A percentile compares a stretch with the other conserved stretches of the same genome.
Conservation (phyloP, 805 yeast genomes). For the Dipodascus albidus region DNA sequence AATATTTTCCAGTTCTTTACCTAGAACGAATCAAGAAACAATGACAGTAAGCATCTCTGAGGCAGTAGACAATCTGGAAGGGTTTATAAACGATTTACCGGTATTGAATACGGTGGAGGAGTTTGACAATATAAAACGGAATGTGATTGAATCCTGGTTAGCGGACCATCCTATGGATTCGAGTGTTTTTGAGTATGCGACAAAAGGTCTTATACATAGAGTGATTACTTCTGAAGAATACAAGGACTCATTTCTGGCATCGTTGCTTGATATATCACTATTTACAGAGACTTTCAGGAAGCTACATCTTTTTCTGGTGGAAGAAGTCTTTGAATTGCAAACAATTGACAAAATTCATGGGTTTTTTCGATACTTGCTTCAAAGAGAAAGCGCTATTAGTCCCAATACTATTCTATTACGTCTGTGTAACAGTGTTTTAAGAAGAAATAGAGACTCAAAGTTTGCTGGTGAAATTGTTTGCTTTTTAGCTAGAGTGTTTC, state of each 20-base stretch:
- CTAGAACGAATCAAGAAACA: neutral
- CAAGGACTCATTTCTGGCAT: neutral
- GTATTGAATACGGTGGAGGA: neutral
- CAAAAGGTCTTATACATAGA: neutral
- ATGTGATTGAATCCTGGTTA: neutral
- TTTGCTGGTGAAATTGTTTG: conserved; percentile 26
- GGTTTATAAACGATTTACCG: neutral
- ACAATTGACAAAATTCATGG: conserved; percentile 24
- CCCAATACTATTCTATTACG: conserved; percentile 28
- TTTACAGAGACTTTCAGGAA: neutral
- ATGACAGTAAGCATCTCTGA: neutral
- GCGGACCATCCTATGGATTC: neutral
- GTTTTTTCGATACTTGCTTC: conserved; percentile 26
- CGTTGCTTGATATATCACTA: neutral
- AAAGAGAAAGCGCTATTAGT: conserved; percentile 22
- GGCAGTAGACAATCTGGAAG: neutral
- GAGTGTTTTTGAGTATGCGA: neutral
- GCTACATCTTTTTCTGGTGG: conserved; percentile 15
- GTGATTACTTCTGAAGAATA: neutral
- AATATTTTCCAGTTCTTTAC: too few relatives aligned
- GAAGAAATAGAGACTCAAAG: conserved; percentile 22
- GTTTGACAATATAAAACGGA: neutral
- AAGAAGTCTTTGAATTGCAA: conserved; percentile 24
- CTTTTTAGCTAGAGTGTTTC: conserved; percentile 26
- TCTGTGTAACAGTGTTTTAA: conserved; percentile 24